Evolutionary conservation across 2,329 filamentous ascomycete species (phyloP).

Genomic region (Elsinoe ampelina): DNA sequence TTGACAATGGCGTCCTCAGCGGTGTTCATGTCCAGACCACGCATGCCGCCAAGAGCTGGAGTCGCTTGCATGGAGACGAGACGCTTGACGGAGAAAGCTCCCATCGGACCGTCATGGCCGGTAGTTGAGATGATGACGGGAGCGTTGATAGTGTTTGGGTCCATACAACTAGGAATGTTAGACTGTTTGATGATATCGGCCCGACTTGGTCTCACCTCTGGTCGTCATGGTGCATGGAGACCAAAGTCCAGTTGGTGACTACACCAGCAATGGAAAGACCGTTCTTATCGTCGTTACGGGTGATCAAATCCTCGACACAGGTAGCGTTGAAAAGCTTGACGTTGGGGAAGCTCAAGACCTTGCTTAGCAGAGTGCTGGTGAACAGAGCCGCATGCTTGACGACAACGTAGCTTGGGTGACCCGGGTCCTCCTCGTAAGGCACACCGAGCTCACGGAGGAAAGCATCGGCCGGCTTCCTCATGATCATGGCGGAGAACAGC

Average conservation of each 20-base stretch:
- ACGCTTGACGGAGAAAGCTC: conserved; percentile 83
- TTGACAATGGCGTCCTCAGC: conserved; percentile 93
- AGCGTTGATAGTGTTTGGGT: conserved; percentile 93
- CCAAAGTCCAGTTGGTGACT: conserved; percentile 92
- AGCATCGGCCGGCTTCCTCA: conserved; percentile 82
- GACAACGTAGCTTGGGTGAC: conserved; percentile 60
- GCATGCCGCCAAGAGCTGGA: conserved; percentile 81
- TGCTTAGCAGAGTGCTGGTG: conserved; percentile 76
- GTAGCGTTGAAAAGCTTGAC: conserved; percentile 96
- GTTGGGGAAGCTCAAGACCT: conserved; percentile 77
- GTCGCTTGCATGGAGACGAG: conserved; percentile 81
- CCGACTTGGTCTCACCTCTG: conserved; percentile 16
- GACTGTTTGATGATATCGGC: background rate
- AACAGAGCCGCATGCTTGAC: conserved; percentile 92
- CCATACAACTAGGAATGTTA: conserved; percentile 68
- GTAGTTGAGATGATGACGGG: conserved; percentile 83
- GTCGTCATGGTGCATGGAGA: conserved; percentile 46
- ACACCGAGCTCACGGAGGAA: conserved; percentile 77
- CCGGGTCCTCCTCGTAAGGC: conserved; percentile 75
- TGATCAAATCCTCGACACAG: conserved; percentile 85
- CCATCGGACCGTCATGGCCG: conserved; percentile 83
- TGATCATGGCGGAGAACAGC: conserved; percentile 90
- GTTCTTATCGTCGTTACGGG: conserved; percentile 49
- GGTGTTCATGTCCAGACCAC: conserved; percentile 82
- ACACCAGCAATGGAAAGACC: conserved; percentile 72